These are phyloP conservation scores for Smithsoniella earleae DNA, from an alignment of 163 green algal genomes.

Conservation along the genomic window DNA sequence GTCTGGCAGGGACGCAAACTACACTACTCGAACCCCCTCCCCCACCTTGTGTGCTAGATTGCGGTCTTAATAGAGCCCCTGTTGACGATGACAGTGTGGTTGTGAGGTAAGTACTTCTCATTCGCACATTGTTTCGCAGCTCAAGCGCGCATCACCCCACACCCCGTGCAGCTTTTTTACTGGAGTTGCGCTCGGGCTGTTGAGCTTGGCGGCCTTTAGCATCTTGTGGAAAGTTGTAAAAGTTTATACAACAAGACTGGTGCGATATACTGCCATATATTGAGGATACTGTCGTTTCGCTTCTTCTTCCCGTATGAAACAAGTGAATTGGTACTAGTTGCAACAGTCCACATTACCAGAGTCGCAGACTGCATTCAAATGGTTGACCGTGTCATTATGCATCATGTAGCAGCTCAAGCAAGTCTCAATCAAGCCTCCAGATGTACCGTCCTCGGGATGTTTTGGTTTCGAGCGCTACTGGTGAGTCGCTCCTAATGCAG, in stretches of 20 bases:
- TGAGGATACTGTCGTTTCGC: background rate
- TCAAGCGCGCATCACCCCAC: background rate
- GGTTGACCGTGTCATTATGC: too few species aligned
- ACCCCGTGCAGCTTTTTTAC: conserved; percentile 11
- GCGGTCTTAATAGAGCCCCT: background rate
- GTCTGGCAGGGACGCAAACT: too few species aligned
- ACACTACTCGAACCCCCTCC: too few species aligned
- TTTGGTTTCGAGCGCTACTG: conserved; percentile 18
- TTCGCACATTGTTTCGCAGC: background rate
- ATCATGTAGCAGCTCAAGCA: conserved; percentile 7
- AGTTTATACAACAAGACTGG: conserved; percentile 15
- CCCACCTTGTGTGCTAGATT: too few species aligned
- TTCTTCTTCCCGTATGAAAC: background rate
- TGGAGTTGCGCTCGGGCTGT: background rate
- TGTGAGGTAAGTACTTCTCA: background rate
- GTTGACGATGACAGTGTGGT: background rate
- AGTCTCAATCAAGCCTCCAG: conserved; percentile 18
- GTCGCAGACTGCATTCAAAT: too few species aligned
- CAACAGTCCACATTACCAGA: too few species aligned
- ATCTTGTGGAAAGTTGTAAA: conserved; percentile 22
- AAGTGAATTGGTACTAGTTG: too few species aligned
- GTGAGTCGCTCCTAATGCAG: background rate
- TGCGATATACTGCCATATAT: background rate
- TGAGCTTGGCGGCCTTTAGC: conserved; percentile 16
- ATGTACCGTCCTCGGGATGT: conserved; percentile 14